phyloP scores from a whole-genome alignment of 2,329 filamentous ascomycete genomes.

The Cladophialophora bantiana region DNA sequence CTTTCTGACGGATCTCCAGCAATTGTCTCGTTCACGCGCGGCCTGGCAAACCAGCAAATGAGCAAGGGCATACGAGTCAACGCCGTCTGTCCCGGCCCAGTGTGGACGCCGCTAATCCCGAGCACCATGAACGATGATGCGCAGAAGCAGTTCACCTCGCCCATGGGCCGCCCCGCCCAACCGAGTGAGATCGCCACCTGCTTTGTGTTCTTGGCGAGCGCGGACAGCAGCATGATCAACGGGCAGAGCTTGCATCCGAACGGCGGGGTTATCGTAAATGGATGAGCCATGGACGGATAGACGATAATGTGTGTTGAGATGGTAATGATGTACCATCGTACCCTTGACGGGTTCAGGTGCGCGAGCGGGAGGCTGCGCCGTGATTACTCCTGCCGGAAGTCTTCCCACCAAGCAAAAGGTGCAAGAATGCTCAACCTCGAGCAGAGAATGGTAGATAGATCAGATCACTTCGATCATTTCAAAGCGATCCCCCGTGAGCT shows the following conservation, averaged over 20 bases:
- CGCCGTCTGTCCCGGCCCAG: constrained; percentile 77
- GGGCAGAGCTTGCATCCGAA: constrained; percentile 75
- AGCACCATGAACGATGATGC: constrained; percentile 74
- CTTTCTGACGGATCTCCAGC: constrained; percentile 54
- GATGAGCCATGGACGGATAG: constrained; percentile 38
- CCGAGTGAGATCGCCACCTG: constrained; percentile 82
- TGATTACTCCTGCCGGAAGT: no score
- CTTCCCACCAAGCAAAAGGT: no score
- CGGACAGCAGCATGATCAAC: constrained; percentile 75
- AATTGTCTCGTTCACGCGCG: constrained; percentile 79
- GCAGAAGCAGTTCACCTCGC: constrained; percentile 73
- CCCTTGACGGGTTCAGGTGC: not conserved
- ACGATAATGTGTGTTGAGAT: not conserved
- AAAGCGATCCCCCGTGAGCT: no score
- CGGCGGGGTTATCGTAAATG: constrained; percentile 63
- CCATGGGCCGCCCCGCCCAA: constrained; percentile 79
- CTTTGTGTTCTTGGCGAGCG: constrained; percentile 79
- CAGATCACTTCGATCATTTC: no score
- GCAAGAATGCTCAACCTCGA: no score
- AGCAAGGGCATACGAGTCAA: constrained; percentile 77
- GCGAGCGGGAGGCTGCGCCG: not conserved
- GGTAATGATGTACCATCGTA: not conserved
- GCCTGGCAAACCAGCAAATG: constrained; percentile 76
- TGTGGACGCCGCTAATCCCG: constrained; percentile 79
- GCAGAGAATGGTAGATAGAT: no score